These are phyloP conservation scores for Pontederia crassipes DNA, from an alignment of 176 grass and related monocot genomes.

Conservation along the genomic window DNA sequence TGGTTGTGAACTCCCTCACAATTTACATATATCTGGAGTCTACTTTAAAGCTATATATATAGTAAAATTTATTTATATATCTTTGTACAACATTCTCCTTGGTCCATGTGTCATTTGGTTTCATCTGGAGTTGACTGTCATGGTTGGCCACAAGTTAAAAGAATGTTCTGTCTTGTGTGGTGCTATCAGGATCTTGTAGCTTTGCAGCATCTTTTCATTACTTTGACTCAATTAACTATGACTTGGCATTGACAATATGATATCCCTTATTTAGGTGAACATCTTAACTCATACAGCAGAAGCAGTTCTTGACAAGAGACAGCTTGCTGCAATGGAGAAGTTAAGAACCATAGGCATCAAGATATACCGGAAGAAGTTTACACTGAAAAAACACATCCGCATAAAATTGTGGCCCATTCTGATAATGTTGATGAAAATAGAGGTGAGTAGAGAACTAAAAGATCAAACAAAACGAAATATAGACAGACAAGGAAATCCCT, in stretches of 20 bases:
- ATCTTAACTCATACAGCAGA: slow-evolving; percentile 62
- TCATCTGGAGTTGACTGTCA: no score
- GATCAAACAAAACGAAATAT: neutral
- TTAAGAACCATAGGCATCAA: slow-evolving; percentile 35
- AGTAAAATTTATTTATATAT: no score
- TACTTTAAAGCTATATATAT: no score
- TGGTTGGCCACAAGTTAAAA: no score
- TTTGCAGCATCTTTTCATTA: neutral
- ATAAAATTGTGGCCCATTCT: neutral
- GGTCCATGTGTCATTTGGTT: no score
- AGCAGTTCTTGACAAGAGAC: slow-evolving; percentile 10
- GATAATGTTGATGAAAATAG: neutral
- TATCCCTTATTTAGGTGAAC: slow-evolving; percentile 46
- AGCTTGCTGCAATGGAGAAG: slow-evolving; percentile 24
- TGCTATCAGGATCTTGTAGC: no score
- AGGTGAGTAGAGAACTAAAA: slow-evolving; percentile 13
- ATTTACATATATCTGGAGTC: no score
- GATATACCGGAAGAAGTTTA: slow-evolving; percentile 30
- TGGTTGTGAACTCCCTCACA: no score
- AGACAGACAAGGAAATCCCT: no score
- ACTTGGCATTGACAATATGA: neutral
- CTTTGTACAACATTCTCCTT: no score
- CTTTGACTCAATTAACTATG: neutral
- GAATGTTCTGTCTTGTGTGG: no score
- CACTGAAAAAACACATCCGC: neutral